These are phyloP conservation scores for Paraphaeosphaeria sporulosa DNA, from an alignment of 2,329 filamentous ascomycete species.

Conservation along the genomic window DNA sequence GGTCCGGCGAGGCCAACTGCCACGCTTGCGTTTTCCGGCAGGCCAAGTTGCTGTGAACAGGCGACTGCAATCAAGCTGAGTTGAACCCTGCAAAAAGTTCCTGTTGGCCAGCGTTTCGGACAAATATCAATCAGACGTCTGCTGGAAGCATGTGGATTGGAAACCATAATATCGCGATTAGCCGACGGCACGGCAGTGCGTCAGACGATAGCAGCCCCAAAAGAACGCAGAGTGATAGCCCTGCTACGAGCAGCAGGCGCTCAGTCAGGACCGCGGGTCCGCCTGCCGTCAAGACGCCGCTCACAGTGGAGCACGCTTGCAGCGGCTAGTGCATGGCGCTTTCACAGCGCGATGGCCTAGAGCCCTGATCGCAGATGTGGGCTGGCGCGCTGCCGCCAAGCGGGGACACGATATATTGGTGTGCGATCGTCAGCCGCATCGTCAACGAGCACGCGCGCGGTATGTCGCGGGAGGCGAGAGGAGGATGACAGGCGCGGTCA, in stretches of 20 bases:
- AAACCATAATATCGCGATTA: slow-evolving; percentile 41
- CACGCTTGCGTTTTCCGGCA: slow-evolving; percentile 8
- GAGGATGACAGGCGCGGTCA: slow-evolving; percentile 9
- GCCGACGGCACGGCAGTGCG: slow-evolving; percentile 39
- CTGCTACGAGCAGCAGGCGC: slow-evolving; percentile 30
- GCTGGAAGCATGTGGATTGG: slow-evolving; percentile 23
- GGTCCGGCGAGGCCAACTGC: slow-evolving; percentile 14
- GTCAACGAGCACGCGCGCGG: slow-evolving; percentile 26
- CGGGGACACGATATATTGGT: slow-evolving; percentile 42
- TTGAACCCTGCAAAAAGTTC: slow-evolving; percentile 20
- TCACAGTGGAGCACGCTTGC: slow-evolving; percentile 39
- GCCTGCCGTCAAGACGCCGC: slow-evolving; percentile 29
- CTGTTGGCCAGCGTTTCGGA: slow-evolving; percentile 33
- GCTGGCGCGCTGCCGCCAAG: slow-evolving; percentile 44
- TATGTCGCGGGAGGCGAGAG: slow-evolving; percentile 13
- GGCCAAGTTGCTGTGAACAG: slow-evolving; percentile 11
- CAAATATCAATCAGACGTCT: slow-evolving; percentile 15
- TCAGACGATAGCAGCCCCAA: slow-evolving; percentile 23
- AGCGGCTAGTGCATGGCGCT: slow-evolving; percentile 47
- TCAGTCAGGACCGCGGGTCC: slow-evolving; percentile 43
- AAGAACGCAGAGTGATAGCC: slow-evolving; percentile 34
- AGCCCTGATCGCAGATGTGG: slow-evolving; percentile 48
- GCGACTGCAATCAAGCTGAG: slow-evolving; percentile 18
- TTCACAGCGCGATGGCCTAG: slow-evolving; percentile 45
- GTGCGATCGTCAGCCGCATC: slow-evolving; percentile 51